These are phyloP conservation scores for Casuarina equisetifolia DNA, from an alignment of 306 rosid genomes.

Conservation along the genomic window DNA sequence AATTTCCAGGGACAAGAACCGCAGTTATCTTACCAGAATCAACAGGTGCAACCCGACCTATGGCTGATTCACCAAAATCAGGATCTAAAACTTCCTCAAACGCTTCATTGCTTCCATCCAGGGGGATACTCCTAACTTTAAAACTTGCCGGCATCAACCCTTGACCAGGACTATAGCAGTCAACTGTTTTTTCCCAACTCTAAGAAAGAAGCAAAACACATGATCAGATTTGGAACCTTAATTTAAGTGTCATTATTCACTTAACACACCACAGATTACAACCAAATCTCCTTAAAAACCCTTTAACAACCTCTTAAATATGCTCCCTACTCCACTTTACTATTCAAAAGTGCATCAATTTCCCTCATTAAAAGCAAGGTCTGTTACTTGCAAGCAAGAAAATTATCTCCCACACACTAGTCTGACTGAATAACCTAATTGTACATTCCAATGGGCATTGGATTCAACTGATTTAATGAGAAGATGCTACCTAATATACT, in stretches of 20 bases:
- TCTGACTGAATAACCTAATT: not conserved
- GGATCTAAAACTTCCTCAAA: slow-evolving; percentile 88
- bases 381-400: not conserved
- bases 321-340: not conserved
- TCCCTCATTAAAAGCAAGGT: not conserved
- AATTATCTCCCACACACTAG: not conserved
- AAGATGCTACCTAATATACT: not conserved
- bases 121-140: slow-evolving; percentile 63
- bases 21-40: slow-evolving; percentile 63
- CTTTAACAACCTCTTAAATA: not conserved
- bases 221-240: slow-evolving; percentile 15
- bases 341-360: not conserved
- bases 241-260: slow-evolving; percentile 7
- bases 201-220: slow-evolving; percentile 27
- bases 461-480: not conserved
- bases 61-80: slow-evolving; percentile 96
- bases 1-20: not conserved
- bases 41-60: slow-evolving; percentile 94
- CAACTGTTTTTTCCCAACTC: slow-evolving; percentile 96
- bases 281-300: not conserved
- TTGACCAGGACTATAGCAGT: slow-evolving; percentile 92
- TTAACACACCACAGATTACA: not conserved
- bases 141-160: slow-evolving; percentile 97
- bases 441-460: not conserved
- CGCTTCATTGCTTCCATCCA: slow-evolving; percentile 70